A percentile compares a stretch with the other conserved stretches of the same genome.
Evolutionary conservation across 169 alveolate species (phyloP).

Genomic region (Perkinsus marinus): DNA sequence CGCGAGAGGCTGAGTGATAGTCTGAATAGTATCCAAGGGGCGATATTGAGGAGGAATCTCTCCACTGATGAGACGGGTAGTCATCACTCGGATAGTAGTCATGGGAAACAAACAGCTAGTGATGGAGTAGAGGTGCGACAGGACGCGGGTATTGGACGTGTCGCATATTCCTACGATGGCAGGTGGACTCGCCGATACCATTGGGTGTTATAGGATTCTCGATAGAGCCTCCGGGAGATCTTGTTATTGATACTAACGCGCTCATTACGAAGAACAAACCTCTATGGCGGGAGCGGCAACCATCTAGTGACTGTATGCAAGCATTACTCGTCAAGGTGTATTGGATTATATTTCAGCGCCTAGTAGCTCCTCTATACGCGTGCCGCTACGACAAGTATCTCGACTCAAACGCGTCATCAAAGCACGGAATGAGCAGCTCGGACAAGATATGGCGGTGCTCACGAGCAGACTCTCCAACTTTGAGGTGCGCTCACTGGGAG

Average conservation of each 20-base stretch:
- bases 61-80: background rate
- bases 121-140: background rate
- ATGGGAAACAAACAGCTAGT: background rate
- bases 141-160: background rate
- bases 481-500: background rate
- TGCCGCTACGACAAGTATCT: background rate
- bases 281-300: background rate
- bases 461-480: background rate
- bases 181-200: background rate
- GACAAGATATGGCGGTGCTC: background rate
- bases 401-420: background rate
- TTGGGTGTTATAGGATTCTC: background rate
- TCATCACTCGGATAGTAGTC: background rate
- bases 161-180: too few species aligned
- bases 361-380: background rate
- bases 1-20: background rate
- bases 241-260: background rate
- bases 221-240: background rate
- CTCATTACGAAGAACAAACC: background rate
- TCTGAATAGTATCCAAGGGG: background rate
- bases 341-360: background rate
- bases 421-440: background rate
- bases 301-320: background rate
- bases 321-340: background rate
- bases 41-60: background rate